Percentiles rank a stretch among this genome's conserved stretches.
phyloP scores from a whole-genome alignment of 139 green algal species.

The Chlorella sp. region DNA sequence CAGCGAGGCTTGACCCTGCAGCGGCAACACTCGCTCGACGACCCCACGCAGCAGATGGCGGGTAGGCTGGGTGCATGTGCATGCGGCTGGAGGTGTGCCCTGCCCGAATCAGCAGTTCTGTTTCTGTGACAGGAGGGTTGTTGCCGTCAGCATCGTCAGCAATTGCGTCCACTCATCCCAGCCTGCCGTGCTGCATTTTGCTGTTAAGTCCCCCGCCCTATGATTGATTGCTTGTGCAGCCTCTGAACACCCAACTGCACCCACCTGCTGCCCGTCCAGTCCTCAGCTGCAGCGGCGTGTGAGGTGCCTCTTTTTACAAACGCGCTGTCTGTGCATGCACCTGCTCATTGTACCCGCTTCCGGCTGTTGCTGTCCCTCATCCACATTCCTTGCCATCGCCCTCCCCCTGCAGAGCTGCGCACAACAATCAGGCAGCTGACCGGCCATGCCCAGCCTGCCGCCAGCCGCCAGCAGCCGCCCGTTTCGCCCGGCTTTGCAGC shows the following conservation, averaged over 20 bases:
- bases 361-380: neutral
- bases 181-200: neutral
- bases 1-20: neutral
- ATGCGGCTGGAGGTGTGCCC: too few relatives aligned
- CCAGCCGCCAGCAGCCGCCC: neutral
- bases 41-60: neutral
- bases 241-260: too few relatives aligned
- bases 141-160: too few relatives aligned
- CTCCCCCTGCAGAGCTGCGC: neutral
- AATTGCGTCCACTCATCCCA: too few relatives aligned
- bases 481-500: neutral
- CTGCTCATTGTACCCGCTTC: too few relatives aligned
- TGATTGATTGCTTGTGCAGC: too few relatives aligned
- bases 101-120: too few relatives aligned
- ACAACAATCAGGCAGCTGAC: neutral
- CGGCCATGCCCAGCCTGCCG: neutral
- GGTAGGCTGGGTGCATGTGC: neutral
- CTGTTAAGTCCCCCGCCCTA: neutral
- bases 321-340: neutral
- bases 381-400: too few relatives aligned
- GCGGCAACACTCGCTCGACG: neutral
- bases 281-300: neutral
- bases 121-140: too few relatives aligned
- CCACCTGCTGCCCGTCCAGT: neutral
- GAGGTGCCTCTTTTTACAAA: neutral